A percentile compares a stretch with the other conserved stretches of the same genome.
Evolutionary conservation across 1,284 basidiomycete species (phyloP).

Genomic region (Irpex lacteus): DNA sequence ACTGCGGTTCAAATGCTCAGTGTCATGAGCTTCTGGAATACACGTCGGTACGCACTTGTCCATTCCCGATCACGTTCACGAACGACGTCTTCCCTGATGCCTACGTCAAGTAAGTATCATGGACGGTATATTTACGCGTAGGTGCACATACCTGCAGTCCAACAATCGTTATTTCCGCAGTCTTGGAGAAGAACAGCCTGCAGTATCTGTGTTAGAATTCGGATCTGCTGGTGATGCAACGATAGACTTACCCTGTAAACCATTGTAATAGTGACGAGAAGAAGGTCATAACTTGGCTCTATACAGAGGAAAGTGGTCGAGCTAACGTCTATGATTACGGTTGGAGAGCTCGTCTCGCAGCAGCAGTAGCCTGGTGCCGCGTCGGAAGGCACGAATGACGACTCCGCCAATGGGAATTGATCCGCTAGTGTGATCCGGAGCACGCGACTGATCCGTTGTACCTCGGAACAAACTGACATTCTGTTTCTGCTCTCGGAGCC

Average conservation of each 20-base stretch:
- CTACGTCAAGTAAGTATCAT: constrained; percentile 36
- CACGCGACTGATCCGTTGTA: background rate
- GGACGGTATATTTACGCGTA: background rate
- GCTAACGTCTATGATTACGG: background rate
- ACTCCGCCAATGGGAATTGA: background rate
- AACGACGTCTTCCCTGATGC: constrained; percentile 95
- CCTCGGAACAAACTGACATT: too few species aligned
- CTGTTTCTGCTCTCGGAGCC: background rate
- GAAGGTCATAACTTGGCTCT: constrained; percentile 44
- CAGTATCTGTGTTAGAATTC: background rate
- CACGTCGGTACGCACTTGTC: constrained; percentile 52
- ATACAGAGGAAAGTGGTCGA: background rate
- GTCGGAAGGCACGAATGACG: background rate
- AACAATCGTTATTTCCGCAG: constrained; percentile 91
- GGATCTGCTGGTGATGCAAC: background rate
- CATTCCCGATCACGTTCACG: constrained; percentile 86
- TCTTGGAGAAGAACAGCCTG: constrained; percentile 85
- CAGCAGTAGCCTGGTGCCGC: background rate
- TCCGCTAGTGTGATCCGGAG: background rate
- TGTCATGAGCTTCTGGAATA: background rate
- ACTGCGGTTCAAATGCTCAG: constrained; percentile 38
- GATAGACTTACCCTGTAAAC: constrained; percentile 52
- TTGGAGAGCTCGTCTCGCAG: background rate
- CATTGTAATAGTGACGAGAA: constrained; percentile 72
- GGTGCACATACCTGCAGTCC: constrained; percentile 73